Evolutionary conservation across 75 land plant species (phyloP).

Genomic region (Selaginella tamariscina): DNA sequence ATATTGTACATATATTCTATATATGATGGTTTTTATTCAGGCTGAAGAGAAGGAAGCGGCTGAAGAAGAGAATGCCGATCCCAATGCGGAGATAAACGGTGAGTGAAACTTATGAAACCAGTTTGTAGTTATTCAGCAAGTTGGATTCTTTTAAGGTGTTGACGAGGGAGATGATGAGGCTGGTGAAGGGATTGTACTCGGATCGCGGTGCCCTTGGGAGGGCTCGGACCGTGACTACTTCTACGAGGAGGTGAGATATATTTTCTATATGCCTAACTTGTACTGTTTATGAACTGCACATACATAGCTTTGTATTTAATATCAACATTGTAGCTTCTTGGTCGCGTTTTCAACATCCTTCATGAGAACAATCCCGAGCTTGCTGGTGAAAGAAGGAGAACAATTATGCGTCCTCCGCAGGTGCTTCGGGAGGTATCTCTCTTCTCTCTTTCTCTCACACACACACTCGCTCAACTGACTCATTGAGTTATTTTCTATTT

Average conservation of each 20-base stretch:
- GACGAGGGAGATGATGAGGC: slow-evolving; percentile 48
- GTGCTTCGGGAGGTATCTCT: slow-evolving; percentile 91
- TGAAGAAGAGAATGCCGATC: neutral
- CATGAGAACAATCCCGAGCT: slow-evolving; percentile 92
- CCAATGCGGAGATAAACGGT: neutral
- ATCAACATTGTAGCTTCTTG: slow-evolving; percentile 61
- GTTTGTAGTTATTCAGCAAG: neutral
- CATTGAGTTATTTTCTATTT: no score
- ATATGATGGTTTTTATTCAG: neutral
- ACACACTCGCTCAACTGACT: no score
- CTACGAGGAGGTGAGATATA: slow-evolving; percentile 72
- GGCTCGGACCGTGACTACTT: slow-evolving; percentile 74
- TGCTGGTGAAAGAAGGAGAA: slow-evolving; percentile 80
- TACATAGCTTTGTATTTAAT: neutral
- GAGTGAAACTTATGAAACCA: neutral
- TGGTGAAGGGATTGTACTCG: slow-evolving; percentile 49
- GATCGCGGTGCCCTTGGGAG: slow-evolving; percentile 64
- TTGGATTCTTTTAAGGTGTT: slow-evolving; percentile 12
- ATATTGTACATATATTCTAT: neutral
- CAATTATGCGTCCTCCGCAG: slow-evolving; percentile 93
- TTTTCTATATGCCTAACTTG: no score
- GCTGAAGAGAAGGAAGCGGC: neutral
- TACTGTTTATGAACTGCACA: neutral
- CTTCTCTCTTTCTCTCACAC: no score
- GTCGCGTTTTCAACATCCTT: slow-evolving; percentile 69